These are phyloP conservation scores for Lophium mytilinum DNA, from an alignment of 495 filamentous ascomycete genomes.

Conservation along the genomic window DNA sequence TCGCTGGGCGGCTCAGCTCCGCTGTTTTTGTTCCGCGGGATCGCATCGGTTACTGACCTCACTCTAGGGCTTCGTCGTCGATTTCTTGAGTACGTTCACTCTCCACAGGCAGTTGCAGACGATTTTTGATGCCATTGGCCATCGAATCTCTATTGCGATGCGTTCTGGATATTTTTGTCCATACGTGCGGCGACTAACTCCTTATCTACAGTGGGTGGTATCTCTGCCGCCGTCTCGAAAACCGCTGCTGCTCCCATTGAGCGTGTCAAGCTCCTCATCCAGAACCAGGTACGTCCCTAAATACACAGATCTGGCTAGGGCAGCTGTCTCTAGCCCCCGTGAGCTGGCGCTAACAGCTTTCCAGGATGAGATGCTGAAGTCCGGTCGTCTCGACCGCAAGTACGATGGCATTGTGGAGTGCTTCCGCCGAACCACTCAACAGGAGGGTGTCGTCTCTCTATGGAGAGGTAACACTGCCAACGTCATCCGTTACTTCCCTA, in stretches of 20 bases:
- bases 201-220: conserved; percentile 82
- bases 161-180: conserved; percentile 19
- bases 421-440: conserved; percentile 77
- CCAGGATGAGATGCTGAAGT: conserved; percentile 99
- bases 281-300: conserved; percentile 84
- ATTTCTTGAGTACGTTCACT: conserved; percentile 89
- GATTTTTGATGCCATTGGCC: conserved; percentile 10
- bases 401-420: conserved; percentile 92
- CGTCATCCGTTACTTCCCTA: conserved; percentile 99
- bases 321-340: background rate
- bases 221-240: conserved; percentile 99
- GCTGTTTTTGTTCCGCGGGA: conserved; percentile 19
- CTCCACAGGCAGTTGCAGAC: conserved; percentile 4
- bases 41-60: conserved; percentile 20
- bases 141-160: conserved; percentile 1
- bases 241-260: conserved; percentile 99
- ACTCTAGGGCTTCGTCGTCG: conserved; percentile 61
- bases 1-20: conserved; percentile 16
- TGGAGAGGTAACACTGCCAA: conserved; percentile 99
- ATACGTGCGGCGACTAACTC: conserved; percentile 29
- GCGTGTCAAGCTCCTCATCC: conserved; percentile 99
- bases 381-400: conserved; percentile 94
- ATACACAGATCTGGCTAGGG: background rate
- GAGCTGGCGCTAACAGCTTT: conserved; percentile 17
- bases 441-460: conserved; percentile 78